phyloP scores from a whole-genome alignment of 2,329 filamentous ascomycete genomes.

The Ophiostoma ulmi region DNA sequence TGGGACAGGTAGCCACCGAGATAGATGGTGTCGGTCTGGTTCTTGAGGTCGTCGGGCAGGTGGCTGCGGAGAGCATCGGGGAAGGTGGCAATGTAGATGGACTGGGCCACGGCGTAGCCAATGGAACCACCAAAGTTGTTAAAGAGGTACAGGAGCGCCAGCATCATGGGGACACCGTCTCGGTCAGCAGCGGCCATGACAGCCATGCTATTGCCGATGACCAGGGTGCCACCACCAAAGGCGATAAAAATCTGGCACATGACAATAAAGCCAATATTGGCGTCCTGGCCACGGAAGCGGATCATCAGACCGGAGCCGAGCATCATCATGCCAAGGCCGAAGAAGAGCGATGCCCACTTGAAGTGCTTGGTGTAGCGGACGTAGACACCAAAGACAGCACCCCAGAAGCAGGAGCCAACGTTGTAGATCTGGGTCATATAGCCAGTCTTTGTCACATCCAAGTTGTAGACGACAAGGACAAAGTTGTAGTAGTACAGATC shows the following conservation, averaged over 20 bases:
- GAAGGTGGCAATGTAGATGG: slow-evolving; percentile 57
- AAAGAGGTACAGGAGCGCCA: slow-evolving; percentile 54
- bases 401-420: slow-evolving; percentile 39
- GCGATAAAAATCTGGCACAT: slow-evolving; percentile 54
- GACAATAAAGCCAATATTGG: slow-evolving; percentile 48
- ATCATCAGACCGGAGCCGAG: slow-evolving; percentile 53
- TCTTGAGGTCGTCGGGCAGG: slow-evolving; percentile 46
- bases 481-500: slow-evolving; percentile 30
- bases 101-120: slow-evolving; percentile 54
- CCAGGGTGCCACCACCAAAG: slow-evolving; percentile 52
- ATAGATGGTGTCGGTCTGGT: slow-evolving; percentile 37
- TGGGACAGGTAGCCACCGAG: slow-evolving; percentile 49
- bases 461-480: slow-evolving; percentile 30
- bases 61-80: slow-evolving; percentile 45
- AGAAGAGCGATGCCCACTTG: slow-evolving; percentile 39
- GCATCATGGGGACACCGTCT: slow-evolving; percentile 52
- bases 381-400: slow-evolving; percentile 42
- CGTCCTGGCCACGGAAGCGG: slow-evolving; percentile 48
- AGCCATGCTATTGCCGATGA: slow-evolving; percentile 55
- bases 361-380: slow-evolving; percentile 49
- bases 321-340: slow-evolving; percentile 50
- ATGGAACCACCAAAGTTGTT: slow-evolving; percentile 56
- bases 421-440: slow-evolving; percentile 30
- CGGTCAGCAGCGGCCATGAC: slow-evolving; percentile 56
- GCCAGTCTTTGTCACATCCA: slow-evolving; percentile 27